phyloP scores from a whole-genome alignment of 805 yeast species.

The Metschnikowia sp. region DNA sequence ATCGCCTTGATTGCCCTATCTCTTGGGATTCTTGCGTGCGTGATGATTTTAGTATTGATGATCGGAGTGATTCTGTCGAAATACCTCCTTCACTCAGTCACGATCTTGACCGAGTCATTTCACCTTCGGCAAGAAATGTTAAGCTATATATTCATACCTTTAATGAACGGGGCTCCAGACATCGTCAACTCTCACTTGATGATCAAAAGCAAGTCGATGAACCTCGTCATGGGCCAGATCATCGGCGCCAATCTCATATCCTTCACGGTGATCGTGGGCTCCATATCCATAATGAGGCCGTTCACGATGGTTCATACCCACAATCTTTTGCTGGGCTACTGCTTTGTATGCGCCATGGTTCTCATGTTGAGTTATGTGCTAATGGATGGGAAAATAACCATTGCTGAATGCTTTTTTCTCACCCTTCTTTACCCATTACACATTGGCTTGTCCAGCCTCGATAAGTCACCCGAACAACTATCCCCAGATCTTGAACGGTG shows the following conservation, averaged over 20 bases:
- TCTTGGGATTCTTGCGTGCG: not conserved
- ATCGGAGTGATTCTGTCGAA: conserved; percentile 35
- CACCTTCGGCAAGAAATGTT: conserved; percentile 28
- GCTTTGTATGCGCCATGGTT: conserved; percentile 28
- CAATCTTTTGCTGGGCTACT: conserved; percentile 24
- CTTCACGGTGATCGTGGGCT: conserved; percentile 33
- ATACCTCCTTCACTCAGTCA: conserved; percentile 30
- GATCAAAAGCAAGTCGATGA: conserved; percentile 26
- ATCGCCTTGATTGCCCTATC: not conserved
- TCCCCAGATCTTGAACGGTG: conserved; percentile 2
- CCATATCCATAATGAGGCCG: conserved; percentile 24
- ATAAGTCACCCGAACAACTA: not conserved
- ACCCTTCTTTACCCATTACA: conserved; percentile 16
- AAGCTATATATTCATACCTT: conserved; percentile 34
- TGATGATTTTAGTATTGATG: conserved; percentile 17
- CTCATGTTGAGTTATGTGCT: conserved; percentile 26
- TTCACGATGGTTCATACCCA: conserved; percentile 20
- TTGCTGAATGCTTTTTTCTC: conserved; percentile 29
- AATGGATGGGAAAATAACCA: conserved; percentile 33
- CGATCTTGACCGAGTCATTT: conserved; percentile 23
- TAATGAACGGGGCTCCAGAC: conserved; percentile 38
- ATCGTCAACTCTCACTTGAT: conserved; percentile 33
- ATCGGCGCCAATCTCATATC: conserved; percentile 34
- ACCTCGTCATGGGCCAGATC: conserved; percentile 36
- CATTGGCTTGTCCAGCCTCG: conserved; percentile 5